These are phyloP conservation scores for Nakazawaea laoshanensis DNA, from an alignment of 805 yeast species.

Conservation along the genomic window DNA sequence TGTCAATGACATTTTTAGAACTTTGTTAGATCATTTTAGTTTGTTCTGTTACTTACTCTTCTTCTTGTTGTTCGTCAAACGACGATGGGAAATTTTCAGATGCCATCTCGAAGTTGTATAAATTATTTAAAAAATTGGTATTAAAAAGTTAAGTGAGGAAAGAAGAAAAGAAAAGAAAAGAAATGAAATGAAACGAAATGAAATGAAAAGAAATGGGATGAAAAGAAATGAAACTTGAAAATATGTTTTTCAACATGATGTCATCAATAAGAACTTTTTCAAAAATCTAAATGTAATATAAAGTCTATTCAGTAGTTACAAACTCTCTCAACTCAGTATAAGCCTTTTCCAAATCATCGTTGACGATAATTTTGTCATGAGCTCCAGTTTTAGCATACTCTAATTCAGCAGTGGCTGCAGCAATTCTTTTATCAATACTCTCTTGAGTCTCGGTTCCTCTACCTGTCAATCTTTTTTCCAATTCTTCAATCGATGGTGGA, in stretches of 20 bases:
- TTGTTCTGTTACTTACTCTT: slow-evolving; percentile 32
- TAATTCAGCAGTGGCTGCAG: slow-evolving; percentile 82
- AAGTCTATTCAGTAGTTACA: too few relatives aligned
- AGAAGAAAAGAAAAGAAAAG: too few relatives aligned
- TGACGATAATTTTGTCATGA: slow-evolving; percentile 82
- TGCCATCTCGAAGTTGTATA: slow-evolving; percentile 18
- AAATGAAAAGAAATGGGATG: too few relatives aligned
- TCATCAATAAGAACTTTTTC: too few relatives aligned
- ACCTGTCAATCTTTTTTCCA: slow-evolving; percentile 65
- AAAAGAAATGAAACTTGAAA: too few relatives aligned
- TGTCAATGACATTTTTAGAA: slow-evolving; percentile 5
- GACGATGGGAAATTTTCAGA: slow-evolving; percentile 40
- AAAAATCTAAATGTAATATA: too few relatives aligned
- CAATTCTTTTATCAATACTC: slow-evolving; percentile 72
- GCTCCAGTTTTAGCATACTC: slow-evolving; percentile 88
- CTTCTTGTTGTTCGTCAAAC: slow-evolving; percentile 30
- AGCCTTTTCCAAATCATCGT: slow-evolving; percentile 87
- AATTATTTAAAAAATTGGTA: background rate
- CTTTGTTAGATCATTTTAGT: background rate
- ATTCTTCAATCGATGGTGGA: slow-evolving; percentile 84
- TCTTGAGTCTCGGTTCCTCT: slow-evolving; percentile 96
- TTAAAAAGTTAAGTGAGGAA: too few relatives aligned
- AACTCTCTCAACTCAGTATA: slow-evolving; percentile 74
- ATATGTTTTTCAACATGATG: too few relatives aligned
- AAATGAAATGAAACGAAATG: too few relatives aligned